Conservation (phyloP, 805 yeast species). For the Yarrowia bubula region DNA sequence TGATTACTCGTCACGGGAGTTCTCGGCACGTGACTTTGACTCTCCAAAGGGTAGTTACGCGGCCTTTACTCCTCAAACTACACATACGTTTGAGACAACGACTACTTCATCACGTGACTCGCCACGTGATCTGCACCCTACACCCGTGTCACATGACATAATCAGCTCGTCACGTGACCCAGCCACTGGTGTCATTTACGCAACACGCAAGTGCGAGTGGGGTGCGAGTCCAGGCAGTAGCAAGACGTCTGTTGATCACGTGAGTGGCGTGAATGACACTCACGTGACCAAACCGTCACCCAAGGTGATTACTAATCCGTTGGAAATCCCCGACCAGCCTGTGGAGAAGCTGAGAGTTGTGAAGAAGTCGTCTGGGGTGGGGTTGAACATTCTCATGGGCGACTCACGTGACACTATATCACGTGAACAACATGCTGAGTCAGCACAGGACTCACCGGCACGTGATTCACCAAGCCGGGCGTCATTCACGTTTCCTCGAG, state of each 20-base stretch:
- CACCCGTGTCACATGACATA: slow-evolving; percentile 3
- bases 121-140: not conserved
- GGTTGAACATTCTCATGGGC: not conserved
- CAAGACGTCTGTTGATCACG: not conserved
- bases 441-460: not conserved
- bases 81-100: not conserved
- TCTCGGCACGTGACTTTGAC: not conserved
- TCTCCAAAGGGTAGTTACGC: not conserved
- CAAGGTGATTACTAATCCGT: not conserved
- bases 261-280: not conserved
- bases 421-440: too few species aligned
- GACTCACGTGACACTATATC: not conserved
- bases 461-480: not conserved
- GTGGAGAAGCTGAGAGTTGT: not conserved
- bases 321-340: not conserved
- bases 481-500: not conserved
- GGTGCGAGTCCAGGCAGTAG: not conserved
- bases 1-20: not conserved
- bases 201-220: slow-evolving; percentile 12
- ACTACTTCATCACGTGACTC: not conserved
- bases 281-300: not conserved
- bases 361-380: not conserved
- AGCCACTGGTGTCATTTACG: slow-evolving; percentile 10
- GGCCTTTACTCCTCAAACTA: not conserved
- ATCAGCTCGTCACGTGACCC: slow-evolving; percentile 17